Conservation (phyloP, 2,329 filamentous ascomycete species). For the Zopfia rhizophila region DNA sequence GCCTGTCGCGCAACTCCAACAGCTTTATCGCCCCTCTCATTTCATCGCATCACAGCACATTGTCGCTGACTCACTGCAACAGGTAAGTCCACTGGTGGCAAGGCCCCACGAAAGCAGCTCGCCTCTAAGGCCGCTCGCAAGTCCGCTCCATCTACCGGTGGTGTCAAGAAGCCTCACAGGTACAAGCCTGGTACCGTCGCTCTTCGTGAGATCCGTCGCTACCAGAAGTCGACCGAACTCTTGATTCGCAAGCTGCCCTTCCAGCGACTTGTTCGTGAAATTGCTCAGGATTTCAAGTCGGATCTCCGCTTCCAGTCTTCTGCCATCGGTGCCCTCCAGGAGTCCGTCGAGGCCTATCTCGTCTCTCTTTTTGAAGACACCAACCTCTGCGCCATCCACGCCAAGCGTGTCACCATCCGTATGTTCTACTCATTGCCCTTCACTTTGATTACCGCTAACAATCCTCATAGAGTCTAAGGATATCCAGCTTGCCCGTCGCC, state of each 20-base stretch:
- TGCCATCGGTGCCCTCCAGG: constrained; percentile 91
- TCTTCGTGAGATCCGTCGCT: constrained; percentile 88
- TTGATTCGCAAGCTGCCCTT: constrained; percentile 84
- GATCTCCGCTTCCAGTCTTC: constrained; percentile 96
- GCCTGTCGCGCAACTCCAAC: constrained; percentile 17
- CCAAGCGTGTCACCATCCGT: constrained; percentile 89
- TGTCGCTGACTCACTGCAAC: constrained; percentile 46
- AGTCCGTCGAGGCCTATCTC: constrained; percentile 95
- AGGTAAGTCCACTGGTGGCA: constrained; percentile 81
- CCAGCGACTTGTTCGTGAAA: constrained; percentile 81
- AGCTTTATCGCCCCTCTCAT: constrained; percentile 2
- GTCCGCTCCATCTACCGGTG: constrained; percentile 93
- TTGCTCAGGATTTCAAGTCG: constrained; percentile 71
- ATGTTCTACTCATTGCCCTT: constrained; percentile 25
- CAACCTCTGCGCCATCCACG: constrained; percentile 96
- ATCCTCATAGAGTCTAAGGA: constrained; percentile 82
- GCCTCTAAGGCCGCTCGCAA: constrained; percentile 99
- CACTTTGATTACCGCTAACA: constrained; percentile 29
- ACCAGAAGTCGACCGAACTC: constrained; percentile 90
- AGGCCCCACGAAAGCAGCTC: constrained; percentile 90
- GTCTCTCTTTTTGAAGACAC: constrained; percentile 97
- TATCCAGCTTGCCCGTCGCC: constrained; percentile 82
- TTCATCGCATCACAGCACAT: constrained; percentile 17
- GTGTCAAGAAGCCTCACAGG: constrained; percentile 67
- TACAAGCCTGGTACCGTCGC: constrained; percentile 76